Percentiles rank a stretch among this genome's conserved stretches.
phyloP scores from a whole-genome alignment of 352 stramenopile genomes.

The Phytophthora meadii region DNA sequence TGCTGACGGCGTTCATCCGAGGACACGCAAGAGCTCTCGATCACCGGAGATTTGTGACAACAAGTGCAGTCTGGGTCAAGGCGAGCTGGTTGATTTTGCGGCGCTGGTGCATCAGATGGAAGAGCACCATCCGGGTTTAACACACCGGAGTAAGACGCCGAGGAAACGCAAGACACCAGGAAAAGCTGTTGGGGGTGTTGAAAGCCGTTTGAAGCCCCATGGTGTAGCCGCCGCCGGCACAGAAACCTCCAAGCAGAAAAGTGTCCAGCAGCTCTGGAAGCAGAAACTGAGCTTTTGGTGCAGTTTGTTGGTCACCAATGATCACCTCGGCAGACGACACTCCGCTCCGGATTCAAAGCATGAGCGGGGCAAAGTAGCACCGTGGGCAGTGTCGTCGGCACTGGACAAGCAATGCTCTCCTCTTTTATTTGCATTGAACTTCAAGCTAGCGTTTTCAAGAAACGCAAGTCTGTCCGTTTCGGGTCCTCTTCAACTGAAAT shows the following conservation, averaged over 20 bases:
- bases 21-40: neutral
- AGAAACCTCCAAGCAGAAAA: neutral
- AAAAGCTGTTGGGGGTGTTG: neutral
- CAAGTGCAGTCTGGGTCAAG: neutral
- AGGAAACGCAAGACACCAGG: neutral
- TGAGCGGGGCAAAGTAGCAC: neutral
- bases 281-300: neutral
- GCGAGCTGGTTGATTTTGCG: neutral
- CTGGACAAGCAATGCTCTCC: too few species aligned
- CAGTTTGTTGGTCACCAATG: neutral
- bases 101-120: neutral
- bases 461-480: conserved; percentile 2
- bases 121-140: neutral
- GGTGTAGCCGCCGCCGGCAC: neutral
- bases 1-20: neutral
- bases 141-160: neutral
- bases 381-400: too few species aligned
- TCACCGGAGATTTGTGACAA: neutral
- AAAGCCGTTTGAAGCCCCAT: neutral
- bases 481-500: neutral
- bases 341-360: too few species aligned
- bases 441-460: neutral
- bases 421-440: conserved; percentile 1
- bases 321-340: neutral
- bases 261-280: neutral